A percentile compares a stretch with the other conserved stretches of the same genome.
Conservation (phyloP, 176 grass and related monocot species). For the Phyllostachys edulis region DNA sequence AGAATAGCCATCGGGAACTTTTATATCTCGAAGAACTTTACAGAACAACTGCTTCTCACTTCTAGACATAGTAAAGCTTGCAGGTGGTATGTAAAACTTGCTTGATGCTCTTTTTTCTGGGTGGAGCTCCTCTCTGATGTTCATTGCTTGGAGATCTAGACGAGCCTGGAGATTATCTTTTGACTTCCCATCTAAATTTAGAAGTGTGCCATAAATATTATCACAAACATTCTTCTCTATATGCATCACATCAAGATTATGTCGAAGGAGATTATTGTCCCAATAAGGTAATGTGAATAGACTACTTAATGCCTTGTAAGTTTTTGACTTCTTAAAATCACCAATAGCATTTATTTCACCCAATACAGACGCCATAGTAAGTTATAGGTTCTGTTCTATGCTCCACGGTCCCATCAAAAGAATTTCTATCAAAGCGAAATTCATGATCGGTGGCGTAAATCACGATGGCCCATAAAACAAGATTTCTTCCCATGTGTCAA, state of each 20-base stretch:
- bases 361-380: neutral
- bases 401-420: neutral
- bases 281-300: too few relatives aligned
- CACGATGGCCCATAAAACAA: neutral
- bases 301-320: too few relatives aligned
- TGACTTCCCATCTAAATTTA: too few relatives aligned
- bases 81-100: constrained; percentile 13
- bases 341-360: neutral
- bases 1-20: constrained; percentile 1
- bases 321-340: neutral
- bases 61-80: constrained; percentile 8
- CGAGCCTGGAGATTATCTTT: neutral
- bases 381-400: neutral
- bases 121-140: neutral
- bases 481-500: neutral
- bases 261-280: too few relatives aligned
- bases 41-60: neutral
- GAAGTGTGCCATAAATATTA: too few relatives aligned
- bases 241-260: neutral
- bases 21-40: neutral
- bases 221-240: too few relatives aligned
- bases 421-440: neutral
- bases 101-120: neutral
- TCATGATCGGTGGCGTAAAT: neutral
- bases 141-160: neutral